A percentile compares a stretch with the other conserved stretches of the same genome.
Conservation (phyloP, 306 rosid genomes). For the Cicer judaicum region DNA sequence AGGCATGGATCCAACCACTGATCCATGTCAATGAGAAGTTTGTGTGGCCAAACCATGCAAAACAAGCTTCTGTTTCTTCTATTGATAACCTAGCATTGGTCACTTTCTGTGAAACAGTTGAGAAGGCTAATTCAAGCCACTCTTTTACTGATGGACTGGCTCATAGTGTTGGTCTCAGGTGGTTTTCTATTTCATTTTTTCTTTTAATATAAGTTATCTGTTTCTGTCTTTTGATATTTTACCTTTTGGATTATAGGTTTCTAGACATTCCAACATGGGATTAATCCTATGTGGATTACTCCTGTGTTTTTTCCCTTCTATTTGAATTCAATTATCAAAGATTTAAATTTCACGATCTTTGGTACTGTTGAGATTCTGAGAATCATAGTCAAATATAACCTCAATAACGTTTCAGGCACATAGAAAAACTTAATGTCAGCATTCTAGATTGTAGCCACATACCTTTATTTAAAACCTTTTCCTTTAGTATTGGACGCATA, state of each 20-base stretch:
- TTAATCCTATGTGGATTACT: neutral
- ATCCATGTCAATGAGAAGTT: constrained; percentile 54
- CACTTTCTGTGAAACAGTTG: constrained; percentile 82
- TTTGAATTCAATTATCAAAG: neutral
- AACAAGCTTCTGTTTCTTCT: constrained; percentile 67
- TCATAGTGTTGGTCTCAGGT: constrained; percentile 89
- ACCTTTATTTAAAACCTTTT: neutral
- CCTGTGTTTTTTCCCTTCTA: neutral
- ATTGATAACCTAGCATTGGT: constrained; percentile 75
- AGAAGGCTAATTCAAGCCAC: constrained; percentile 83
- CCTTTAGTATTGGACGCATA: too few species aligned
- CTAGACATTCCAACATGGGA: neutral
- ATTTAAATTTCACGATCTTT: neutral
- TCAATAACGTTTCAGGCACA: neutral
- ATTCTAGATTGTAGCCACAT: neutral
- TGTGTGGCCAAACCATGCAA: constrained; percentile 82
- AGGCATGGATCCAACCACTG: constrained; percentile 90
- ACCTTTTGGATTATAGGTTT: neutral
- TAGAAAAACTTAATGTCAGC: neutral
- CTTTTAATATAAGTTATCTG: constrained; percentile 14
- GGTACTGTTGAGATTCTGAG: neutral
- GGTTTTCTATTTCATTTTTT: constrained; percentile 32
- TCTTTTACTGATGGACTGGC: constrained; percentile 87
- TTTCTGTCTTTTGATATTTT: neutral
- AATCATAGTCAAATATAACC: neutral